Conservation (phyloP, 495 filamentous ascomycete species). For the Tuber aestivum region DNA sequence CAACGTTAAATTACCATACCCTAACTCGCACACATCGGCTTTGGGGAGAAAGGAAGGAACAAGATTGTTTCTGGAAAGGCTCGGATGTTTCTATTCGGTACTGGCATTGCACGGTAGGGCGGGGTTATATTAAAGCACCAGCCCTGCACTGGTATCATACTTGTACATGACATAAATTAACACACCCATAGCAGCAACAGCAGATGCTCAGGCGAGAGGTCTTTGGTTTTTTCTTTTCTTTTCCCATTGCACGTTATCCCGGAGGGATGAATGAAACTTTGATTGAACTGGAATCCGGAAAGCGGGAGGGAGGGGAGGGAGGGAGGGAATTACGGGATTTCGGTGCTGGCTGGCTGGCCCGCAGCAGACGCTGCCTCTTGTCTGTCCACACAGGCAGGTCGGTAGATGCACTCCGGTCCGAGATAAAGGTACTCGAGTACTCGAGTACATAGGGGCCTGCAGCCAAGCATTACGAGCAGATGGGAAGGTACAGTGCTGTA, state of each 20-base stretch:
- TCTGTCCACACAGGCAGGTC: neutral
- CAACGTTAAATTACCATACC: neutral
- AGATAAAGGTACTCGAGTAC: too few species aligned
- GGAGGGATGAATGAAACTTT: neutral
- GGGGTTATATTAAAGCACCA: neutral
- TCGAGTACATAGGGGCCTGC: neutral
- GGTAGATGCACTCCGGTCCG: neutral
- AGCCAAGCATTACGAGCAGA: neutral
- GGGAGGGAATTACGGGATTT: constrained; percentile 24
- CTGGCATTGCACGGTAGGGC: neutral
- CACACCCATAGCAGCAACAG: neutral
- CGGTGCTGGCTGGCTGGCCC: constrained; percentile 18
- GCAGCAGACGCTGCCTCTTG: neutral
- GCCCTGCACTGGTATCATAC: too few species aligned
- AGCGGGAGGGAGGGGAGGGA: constrained; percentile 16
- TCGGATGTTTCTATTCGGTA: neutral
- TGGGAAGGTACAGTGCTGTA: neutral
- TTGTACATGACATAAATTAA: neutral
- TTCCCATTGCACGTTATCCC: neutral
- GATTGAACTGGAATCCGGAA: constrained; percentile 28
- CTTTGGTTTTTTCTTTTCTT: constrained; percentile 9
- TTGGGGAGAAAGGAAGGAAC: neutral
- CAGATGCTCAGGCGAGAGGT: neutral
- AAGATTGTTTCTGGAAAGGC: neutral
- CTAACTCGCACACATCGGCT: neutral